A percentile compares a stretch with the other conserved stretches of the same genome.
These are phyloP conservation scores for Cenchrus fungigraminus DNA, from an alignment of 176 grass and related monocot species.

Conservation along the genomic window DNA sequence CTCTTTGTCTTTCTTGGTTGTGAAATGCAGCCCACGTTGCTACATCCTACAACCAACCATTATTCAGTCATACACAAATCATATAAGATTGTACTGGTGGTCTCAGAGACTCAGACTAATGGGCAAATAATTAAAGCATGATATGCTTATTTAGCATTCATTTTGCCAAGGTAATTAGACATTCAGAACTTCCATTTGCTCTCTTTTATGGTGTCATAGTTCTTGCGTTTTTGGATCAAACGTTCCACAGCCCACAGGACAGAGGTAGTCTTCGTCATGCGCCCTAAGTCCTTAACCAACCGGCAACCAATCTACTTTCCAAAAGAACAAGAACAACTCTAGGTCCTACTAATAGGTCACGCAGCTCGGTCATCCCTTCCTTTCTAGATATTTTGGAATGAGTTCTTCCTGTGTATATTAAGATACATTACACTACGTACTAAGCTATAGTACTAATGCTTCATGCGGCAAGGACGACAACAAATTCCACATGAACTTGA, in stretches of 20 bases:
- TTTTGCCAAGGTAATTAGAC: background rate
- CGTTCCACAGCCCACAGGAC: background rate
- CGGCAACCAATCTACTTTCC: slow-evolving; percentile 25
- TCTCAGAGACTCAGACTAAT: background rate
- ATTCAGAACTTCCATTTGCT: background rate
- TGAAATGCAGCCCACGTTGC: background rate
- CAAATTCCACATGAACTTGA: background rate
- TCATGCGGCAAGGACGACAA: too few species aligned
- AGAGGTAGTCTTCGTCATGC: background rate
- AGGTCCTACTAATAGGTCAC: slow-evolving; percentile 25
- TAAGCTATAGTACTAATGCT: background rate
- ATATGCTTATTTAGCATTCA: background rate
- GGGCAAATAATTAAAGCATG: background rate
- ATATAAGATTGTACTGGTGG: background rate
- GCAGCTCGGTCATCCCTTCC: background rate
- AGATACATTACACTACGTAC: background rate
- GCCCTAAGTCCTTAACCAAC: slow-evolving; percentile 33
- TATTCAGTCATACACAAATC: background rate
- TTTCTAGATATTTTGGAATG: background rate
- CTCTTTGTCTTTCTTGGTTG: background rate
- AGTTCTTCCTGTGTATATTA: background rate
- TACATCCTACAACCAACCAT: background rate
- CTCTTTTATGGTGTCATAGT: background rate
- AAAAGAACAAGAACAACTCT: slow-evolving; percentile 21
- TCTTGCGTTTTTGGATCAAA: background rate